These are phyloP conservation scores for Neonectria coccinea DNA, from an alignment of 2,329 filamentous ascomycete genomes.

Conservation along the genomic window DNA sequence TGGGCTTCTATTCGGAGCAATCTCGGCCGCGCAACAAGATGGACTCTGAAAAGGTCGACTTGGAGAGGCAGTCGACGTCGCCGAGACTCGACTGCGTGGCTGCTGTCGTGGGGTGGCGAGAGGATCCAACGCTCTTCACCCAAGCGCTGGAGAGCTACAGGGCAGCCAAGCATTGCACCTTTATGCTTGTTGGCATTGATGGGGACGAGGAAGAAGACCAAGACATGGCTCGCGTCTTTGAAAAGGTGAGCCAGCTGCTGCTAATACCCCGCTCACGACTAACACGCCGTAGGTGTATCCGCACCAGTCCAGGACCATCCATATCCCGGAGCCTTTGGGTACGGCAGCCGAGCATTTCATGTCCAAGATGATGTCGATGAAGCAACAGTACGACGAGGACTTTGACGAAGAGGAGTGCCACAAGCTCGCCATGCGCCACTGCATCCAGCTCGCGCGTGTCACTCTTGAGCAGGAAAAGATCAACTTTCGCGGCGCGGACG, in stretches of 20 bases:
- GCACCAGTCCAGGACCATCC: slow-evolving; percentile 31
- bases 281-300: slow-evolving; percentile 38
- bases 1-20: slow-evolving; percentile 29
- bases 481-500: slow-evolving; percentile 28
- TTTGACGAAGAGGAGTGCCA: slow-evolving; percentile 34
- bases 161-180: slow-evolving; percentile 27
- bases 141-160: slow-evolving; percentile 42
- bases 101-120: slow-evolving; percentile 43
- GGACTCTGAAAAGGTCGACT: slow-evolving; percentile 30
- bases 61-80: slow-evolving; percentile 20
- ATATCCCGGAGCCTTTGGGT: slow-evolving; percentile 39
- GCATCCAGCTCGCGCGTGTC: slow-evolving; percentile 37
- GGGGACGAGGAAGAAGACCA: slow-evolving; percentile 39
- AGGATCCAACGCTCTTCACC: slow-evolving; percentile 40
- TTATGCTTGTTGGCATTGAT: slow-evolving; percentile 42
- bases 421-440: slow-evolving; percentile 37
- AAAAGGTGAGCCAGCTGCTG: slow-evolving; percentile 26
- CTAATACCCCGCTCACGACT: not conserved
- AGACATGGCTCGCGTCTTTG: slow-evolving; percentile 43
- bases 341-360: slow-evolving; percentile 37
- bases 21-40: slow-evolving; percentile 16
- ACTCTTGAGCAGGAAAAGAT: slow-evolving; percentile 36
- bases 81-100: slow-evolving; percentile 37
- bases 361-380: slow-evolving; percentile 29
- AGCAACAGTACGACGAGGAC: slow-evolving; percentile 23